Evolutionary conservation across 805 yeast genomes (phyloP).

Genomic region (Lachancea nothofagi): DNA sequence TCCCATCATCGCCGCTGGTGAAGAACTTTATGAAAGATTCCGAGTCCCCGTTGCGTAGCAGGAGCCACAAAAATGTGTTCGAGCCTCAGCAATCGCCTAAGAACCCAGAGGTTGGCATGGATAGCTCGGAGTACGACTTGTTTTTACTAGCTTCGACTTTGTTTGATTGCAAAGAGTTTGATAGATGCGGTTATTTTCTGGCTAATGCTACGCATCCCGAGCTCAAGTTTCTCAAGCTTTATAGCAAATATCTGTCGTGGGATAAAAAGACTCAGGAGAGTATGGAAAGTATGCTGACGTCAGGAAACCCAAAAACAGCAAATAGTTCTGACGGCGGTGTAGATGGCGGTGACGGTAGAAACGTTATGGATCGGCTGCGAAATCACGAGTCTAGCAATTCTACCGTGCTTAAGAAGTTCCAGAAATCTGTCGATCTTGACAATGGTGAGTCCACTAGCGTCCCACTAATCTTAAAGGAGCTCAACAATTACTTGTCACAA

Average conservation of each 20-base stretch:
- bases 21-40: constrained; percentile 16
- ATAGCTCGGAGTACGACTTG: constrained; percentile 37
- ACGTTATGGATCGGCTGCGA: neutral
- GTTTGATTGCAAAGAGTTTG: constrained; percentile 81
- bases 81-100: neutral
- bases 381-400: constrained; percentile 2
- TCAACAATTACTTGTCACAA: constrained; percentile 25
- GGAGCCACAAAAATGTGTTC: constrained; percentile 1
- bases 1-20: constrained; percentile 6
- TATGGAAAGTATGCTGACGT: constrained; percentile 56
- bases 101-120: constrained; percentile 1
- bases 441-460: constrained; percentile 26
- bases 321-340: constrained; percentile 11
- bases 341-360: constrained; percentile 3
- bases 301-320: constrained; percentile 10
- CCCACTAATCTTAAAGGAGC: constrained; percentile 38
- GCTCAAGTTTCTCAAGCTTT: constrained; percentile 55
- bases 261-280: constrained; percentile 72
- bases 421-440: constrained; percentile 11
- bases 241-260: constrained; percentile 66
- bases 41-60: constrained; percentile 22
- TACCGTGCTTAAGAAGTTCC: neutral
- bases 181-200: constrained; percentile 61
- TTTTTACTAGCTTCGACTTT: constrained; percentile 62
- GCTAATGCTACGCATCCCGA: constrained; percentile 46